These are phyloP conservation scores for Kockiozyma suomiensis DNA, from an alignment of 805 yeast genomes.

Conservation along the genomic window DNA sequence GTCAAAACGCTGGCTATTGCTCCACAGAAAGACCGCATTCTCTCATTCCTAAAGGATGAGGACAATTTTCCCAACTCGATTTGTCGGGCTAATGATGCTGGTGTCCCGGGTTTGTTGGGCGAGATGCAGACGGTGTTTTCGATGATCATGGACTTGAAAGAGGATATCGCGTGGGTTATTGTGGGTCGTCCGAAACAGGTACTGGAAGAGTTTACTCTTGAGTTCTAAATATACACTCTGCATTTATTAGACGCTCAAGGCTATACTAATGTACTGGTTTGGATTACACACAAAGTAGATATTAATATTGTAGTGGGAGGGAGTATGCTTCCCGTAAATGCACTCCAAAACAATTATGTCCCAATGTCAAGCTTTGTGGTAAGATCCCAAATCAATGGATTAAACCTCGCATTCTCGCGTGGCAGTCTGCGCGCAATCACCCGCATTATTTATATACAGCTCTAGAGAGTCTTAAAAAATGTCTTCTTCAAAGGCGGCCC, in stretches of 20 bases:
- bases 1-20: neutral
- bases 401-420: neutral
- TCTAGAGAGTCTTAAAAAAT: too few relatives aligned
- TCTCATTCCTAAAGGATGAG: slow-evolving; percentile 34
- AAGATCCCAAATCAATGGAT: too few relatives aligned
- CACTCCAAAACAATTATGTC: too few relatives aligned
- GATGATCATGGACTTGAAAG: slow-evolving; percentile 38
- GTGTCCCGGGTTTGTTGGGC: slow-evolving; percentile 29
- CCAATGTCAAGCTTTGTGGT: too few relatives aligned
- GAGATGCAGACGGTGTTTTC: slow-evolving; percentile 38
- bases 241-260: too few relatives aligned
- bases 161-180: slow-evolving; percentile 31
- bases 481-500: neutral
- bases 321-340: too few relatives aligned
- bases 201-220: slow-evolving; percentile 24
- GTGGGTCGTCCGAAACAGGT: slow-evolving; percentile 37
- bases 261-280: too few relatives aligned
- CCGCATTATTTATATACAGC: too few relatives aligned
- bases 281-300: too few relatives aligned
- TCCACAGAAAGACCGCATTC: slow-evolving; percentile 26
- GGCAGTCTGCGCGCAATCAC: too few relatives aligned
- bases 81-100: slow-evolving; percentile 34
- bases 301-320: too few relatives aligned
- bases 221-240: neutral
- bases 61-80: slow-evolving; percentile 38